These are phyloP conservation scores for Penicillium sp. DNA, from an alignment of 2,329 filamentous ascomycete species.

Conservation along the genomic window DNA sequence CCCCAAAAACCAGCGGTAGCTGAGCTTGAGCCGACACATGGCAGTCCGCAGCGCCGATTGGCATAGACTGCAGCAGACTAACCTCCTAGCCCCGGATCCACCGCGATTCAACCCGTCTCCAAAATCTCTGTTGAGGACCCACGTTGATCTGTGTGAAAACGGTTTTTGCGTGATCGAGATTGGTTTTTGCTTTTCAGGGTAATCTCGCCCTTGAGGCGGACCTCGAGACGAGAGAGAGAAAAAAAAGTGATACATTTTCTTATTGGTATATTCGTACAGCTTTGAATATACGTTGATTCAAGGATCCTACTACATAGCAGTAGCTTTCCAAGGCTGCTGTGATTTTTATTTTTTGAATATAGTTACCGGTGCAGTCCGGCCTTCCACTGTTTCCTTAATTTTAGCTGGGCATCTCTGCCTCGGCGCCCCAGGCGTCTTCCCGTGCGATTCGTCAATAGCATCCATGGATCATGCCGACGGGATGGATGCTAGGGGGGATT, in stretches of 20 bases:
- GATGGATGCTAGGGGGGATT: not conserved
- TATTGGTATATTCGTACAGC: too few relatives aligned
- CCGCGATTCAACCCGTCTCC: slow-evolving; percentile 5
- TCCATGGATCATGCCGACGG: not conserved
- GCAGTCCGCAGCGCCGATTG: slow-evolving; percentile 19
- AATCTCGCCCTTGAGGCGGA: not conserved
- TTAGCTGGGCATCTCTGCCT: slow-evolving; percentile 28
- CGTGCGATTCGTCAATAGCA: slow-evolving; percentile 9
- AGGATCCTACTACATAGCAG: too few relatives aligned
- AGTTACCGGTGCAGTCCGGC: not conserved
- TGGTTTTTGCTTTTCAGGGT: not conserved
- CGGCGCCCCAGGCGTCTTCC: slow-evolving; percentile 21
- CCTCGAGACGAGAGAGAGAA: too few relatives aligned
- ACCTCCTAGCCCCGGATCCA: slow-evolving; percentile 20
- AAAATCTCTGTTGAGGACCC: not conserved
- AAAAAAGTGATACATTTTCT: too few relatives aligned
- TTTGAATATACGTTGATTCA: too few relatives aligned
- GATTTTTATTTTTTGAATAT: not conserved
- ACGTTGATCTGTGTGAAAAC: slow-evolving; percentile 6
- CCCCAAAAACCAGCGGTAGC: slow-evolving; percentile 13
- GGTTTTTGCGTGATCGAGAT: not conserved
- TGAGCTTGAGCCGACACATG: slow-evolving; percentile 21
- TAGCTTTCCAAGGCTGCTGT: too few relatives aligned
- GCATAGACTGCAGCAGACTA: slow-evolving; percentile 16
- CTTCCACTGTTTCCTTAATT: slow-evolving; percentile 4